Base-by-base conservation (phyloP, 2,329 filamentous ascomycete species). In the Atkinsonella hypoxylon region DNA sequence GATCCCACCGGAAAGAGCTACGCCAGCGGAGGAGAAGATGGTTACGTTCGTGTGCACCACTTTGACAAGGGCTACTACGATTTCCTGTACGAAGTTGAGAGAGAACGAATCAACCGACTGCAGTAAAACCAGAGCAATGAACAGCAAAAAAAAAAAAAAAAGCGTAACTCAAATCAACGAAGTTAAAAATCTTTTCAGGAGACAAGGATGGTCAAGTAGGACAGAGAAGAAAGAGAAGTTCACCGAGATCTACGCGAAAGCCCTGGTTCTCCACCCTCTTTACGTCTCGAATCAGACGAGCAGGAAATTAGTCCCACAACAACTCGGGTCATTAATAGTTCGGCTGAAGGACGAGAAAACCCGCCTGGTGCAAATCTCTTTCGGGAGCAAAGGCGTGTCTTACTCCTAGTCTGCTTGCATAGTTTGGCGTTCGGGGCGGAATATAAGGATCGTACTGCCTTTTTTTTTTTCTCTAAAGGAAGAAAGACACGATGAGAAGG, bases 41-140 rank as follows among this genome's bases (percentile, higher is more conserved):
- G 93, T 64, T 98, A 98, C 74, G 91, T 98, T 57, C 87, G 93
- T 64, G 85, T 97, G 59, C 93, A 98, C 74, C 89, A 95, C 72
- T 98, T 98, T 72, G 93, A 98, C 75, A 95, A 95, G 78, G 81
- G 85, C 55, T 98, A 96, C 78, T 97, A 93, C 69, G 93, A 98
- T 71, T 98, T 98, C 75, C 81, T 87, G 77, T 98, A 95, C 70
- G 93, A 98, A 78, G 93, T 97, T 55, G 93, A 98, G 82, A 79
- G 90, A 70, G 90, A 96, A 75, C 71, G 75, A 56, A 65, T 70
- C 62, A 78, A 77, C 70, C 68, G 65, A 51, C 56, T 66, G 63
- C 61, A 68, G 61, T 67, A 64, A 54, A 61, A 31, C 38, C 13
- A 44, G 7, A 34, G 10, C 7, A 36, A 9, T 6, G 17, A 34